Evolutionary conservation across 371 early-diverging fungal genomes (phyloP).

Genomic region (Actinomortierella wolfii): DNA sequence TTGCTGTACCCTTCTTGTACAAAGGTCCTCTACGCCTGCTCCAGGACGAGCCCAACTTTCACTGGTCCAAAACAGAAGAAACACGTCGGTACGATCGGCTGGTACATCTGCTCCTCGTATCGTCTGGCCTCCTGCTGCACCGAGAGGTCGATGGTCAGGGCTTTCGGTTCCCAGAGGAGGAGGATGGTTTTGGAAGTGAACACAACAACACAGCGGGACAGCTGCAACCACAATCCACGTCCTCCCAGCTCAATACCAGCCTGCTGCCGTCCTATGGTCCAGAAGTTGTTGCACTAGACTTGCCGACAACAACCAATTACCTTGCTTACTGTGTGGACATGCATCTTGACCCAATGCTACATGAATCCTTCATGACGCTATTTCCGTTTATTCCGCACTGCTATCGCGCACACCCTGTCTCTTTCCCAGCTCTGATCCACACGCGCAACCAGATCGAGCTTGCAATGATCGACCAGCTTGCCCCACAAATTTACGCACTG

Average conservation of each 20-base stretch:
- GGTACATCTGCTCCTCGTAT: slow-evolving; percentile 32
- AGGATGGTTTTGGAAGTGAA: not conserved
- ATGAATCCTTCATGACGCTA: slow-evolving; percentile 41
- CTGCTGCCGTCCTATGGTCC: slow-evolving; percentile 33
- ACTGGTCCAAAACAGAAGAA: slow-evolving; percentile 25
- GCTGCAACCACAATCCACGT: not conserved
- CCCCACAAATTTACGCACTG: slow-evolving; percentile 24
- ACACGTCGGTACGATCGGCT: slow-evolving; percentile 28
- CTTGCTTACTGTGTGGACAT: slow-evolving; percentile 37
- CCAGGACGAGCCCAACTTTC: slow-evolving; percentile 20
- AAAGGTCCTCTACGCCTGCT: slow-evolving; percentile 35
- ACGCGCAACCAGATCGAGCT: slow-evolving; percentile 34
- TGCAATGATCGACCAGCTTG: slow-evolving; percentile 33
- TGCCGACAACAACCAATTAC: slow-evolving; percentile 39
- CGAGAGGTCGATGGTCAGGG: not conserved
- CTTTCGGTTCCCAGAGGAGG: not conserved
- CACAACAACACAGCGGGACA: not conserved
- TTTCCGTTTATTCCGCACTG: slow-evolving; percentile 43
- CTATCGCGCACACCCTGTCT: slow-evolving; percentile 31
- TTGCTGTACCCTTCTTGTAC: slow-evolving; percentile 37
- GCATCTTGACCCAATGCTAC: slow-evolving; percentile 44
- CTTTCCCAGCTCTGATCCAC: slow-evolving; percentile 37
- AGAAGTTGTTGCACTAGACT: slow-evolving; percentile 20
- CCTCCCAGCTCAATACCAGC: slow-evolving; percentile 7
- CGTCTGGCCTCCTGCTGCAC: slow-evolving; percentile 17